These are phyloP conservation scores for Fusarium siculi DNA, from an alignment of 2,329 filamentous ascomycete genomes.

Conservation along the genomic window DNA sequence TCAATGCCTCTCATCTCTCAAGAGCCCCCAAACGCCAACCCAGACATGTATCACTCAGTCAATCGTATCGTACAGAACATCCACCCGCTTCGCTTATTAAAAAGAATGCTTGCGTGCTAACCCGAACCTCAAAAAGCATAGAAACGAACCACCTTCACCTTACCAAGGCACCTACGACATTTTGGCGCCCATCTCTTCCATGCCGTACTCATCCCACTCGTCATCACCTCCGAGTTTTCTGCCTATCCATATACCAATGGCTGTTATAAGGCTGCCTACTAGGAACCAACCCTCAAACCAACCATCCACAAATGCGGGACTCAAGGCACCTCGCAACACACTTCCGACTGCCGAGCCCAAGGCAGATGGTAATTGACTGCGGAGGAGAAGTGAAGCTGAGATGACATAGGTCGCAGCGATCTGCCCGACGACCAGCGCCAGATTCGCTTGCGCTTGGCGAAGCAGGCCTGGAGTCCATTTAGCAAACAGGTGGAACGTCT, in stretches of 20 bases:
- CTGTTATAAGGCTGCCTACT: conserved; percentile 72
- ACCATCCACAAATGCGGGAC: conserved; percentile 66
- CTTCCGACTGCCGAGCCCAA: conserved; percentile 82
- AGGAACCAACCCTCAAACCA: conserved; percentile 95
- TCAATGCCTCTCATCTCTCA: conserved; percentile 14
- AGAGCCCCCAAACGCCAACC: conserved; percentile 25
- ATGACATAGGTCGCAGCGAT: conserved; percentile 89
- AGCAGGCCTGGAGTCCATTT: conserved; percentile 78
- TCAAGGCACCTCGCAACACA: conserved; percentile 79
- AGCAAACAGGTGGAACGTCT: conserved; percentile 84
- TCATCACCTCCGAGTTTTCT: conserved; percentile 68
- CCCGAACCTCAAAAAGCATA: conserved; percentile 10
- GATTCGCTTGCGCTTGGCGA: conserved; percentile 78
- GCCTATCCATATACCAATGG: conserved; percentile 77
- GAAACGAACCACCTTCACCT: conserved; percentile 8
- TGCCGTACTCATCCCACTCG: conserved; percentile 69
- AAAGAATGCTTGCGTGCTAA: conserved; percentile 19
- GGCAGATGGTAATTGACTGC: conserved; percentile 81
- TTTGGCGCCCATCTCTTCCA: conserved; percentile 79
- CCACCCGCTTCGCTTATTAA: conserved; percentile 10
- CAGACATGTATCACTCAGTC: conserved; percentile 12
- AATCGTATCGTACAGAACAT: conserved; percentile 21
- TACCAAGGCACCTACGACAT: conserved; percentile 54
- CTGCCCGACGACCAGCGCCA: conserved; percentile 83
- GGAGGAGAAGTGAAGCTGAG: conserved; percentile 77